Conservation (phyloP, 2,329 filamentous ascomycete species). For the Pseudopyricularia cyperi region DNA sequence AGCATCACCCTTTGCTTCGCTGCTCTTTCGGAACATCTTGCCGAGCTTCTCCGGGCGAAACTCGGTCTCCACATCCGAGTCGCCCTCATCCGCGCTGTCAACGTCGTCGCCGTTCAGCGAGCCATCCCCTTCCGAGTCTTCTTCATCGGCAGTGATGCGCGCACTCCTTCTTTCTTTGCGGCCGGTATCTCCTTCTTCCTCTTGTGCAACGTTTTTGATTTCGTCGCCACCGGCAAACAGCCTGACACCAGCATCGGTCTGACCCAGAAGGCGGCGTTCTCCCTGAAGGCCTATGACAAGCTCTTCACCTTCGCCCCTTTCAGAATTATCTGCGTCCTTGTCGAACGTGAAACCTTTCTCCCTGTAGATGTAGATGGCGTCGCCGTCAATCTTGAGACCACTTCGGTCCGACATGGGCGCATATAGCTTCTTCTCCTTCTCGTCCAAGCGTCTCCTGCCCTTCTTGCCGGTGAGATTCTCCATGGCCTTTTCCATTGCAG, state of each 20-base stretch:
- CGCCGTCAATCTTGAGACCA: constrained; percentile 89
- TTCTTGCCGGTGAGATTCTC: constrained; percentile 77
- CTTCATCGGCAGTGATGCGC: constrained; percentile 41
- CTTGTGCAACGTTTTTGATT: constrained; percentile 44
- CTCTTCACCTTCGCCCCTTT: constrained; percentile 88
- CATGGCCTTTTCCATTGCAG: constrained; percentile 74
- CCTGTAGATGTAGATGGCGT: constrained; percentile 79
- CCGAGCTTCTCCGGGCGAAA: constrained; percentile 48
- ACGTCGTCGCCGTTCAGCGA: background rate
- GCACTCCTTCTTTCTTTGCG: constrained; percentile 45
- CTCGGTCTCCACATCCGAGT: constrained; percentile 39
- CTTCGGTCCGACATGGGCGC: constrained; percentile 98
- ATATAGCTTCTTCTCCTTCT: constrained; percentile 93
- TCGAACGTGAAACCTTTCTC: constrained; percentile 67
- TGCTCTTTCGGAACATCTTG: constrained; percentile 42
- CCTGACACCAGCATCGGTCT: constrained; percentile 70
- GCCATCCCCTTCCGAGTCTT: constrained; percentile 41
- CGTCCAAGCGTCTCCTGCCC: constrained; percentile 67
- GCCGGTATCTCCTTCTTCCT: constrained; percentile 39
- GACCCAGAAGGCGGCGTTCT: constrained; percentile 68
- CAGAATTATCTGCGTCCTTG: constrained; percentile 49
- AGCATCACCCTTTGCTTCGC: constrained; percentile 36
- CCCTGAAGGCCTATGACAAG: constrained; percentile 83
- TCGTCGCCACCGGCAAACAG: constrained; percentile 70
- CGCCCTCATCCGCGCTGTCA: constrained; percentile 22